Conservation (phyloP, 805 yeast genomes). For the Ogataea methanolica region DNA sequence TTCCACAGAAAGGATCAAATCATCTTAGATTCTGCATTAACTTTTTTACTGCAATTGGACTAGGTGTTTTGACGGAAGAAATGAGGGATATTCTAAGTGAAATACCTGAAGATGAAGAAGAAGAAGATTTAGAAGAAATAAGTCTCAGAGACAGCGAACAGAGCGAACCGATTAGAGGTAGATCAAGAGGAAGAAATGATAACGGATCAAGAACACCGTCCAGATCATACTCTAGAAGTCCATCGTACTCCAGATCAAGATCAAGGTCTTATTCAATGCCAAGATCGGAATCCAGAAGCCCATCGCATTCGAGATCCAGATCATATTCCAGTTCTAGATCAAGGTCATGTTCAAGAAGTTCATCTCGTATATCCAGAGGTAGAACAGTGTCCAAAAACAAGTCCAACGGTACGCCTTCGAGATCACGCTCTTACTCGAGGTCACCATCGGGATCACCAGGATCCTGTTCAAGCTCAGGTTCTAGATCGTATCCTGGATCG, state of each 20-base stretch:
- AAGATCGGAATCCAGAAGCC: conserved; percentile 10
- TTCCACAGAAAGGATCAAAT: conserved; percentile 54
- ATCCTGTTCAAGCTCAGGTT: conserved; percentile 15
- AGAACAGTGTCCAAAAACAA: background rate
- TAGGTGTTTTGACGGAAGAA: conserved; percentile 76
- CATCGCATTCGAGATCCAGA: conserved; percentile 15
- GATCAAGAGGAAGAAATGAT: background rate
- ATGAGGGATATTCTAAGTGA: conserved; percentile 51
- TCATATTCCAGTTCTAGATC: conserved; percentile 9
- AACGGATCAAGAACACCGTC: conserved; percentile 6
- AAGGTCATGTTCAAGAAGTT: conserved; percentile 15
- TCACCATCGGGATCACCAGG: conserved; percentile 12
- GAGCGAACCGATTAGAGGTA: background rate
- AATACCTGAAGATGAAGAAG: conserved; percentile 21
- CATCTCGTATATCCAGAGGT: background rate
- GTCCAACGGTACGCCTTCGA: conserved; percentile 8
- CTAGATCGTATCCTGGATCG: conserved; percentile 8
- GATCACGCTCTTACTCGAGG: conserved; percentile 7
- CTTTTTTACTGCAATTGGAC: conserved; percentile 87
- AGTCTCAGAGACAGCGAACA: conserved; percentile 5
- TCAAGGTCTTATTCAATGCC: conserved; percentile 10
- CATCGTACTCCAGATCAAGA: conserved; percentile 11
- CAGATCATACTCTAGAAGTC: conserved; percentile 15
- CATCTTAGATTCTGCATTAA: conserved; percentile 75
- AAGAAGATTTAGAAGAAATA: conserved; percentile 8